Evolutionary conservation across 2,329 filamentous ascomycete genomes (phyloP), one percentile per base, ranked within the genome.

Genomic region (Trichoderma gracile): DNA sequence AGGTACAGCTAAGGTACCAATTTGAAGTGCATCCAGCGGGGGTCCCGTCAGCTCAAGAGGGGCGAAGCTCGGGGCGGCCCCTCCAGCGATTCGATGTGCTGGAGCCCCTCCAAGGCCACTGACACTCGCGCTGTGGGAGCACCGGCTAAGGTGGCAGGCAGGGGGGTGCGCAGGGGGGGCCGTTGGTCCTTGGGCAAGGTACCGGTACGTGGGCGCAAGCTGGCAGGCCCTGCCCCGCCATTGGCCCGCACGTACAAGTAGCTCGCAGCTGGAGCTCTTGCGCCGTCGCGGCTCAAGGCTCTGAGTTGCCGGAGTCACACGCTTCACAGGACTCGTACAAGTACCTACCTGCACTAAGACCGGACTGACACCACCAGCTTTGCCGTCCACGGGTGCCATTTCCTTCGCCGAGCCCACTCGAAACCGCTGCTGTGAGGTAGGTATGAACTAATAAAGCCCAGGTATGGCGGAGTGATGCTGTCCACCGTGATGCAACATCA

Each of bases 21-120:
- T 5, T 38, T 38, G 33, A 38, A 14, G 33, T 64, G 63, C 57
- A 23, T 60, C 57, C 58, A 70, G 71, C 71, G 71, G 71, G 71
- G 70, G 49, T 61, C 38, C 63, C 63, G 63, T 65, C 68, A 50
- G 67, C 57, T 59, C 43, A 63, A 57, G 66, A 65, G 70, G 68
- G 56, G 63, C 61, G 53, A 64, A 57, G 61, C 61, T 64, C 43
- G 61, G 25, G 25, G 25, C 25, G 25, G 58, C 61, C 61, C 61
- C 61, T 64, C 53, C 61, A 64, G 56, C 59, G 33, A 19, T 25
- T 42, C 12, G 46, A 27, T 60, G 58, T 38, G 17, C 19, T 33
- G 52, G 40, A 43, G 33, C 33, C 33, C 33, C 33, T 38, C 33
- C 33, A 38, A 38, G 33, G 33, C 33, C 33, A 17, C 57, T 52